These are phyloP conservation scores for Dendrostoma leiphaemia DNA, from an alignment of 2,329 filamentous ascomycete species.

Conservation along the genomic window DNA sequence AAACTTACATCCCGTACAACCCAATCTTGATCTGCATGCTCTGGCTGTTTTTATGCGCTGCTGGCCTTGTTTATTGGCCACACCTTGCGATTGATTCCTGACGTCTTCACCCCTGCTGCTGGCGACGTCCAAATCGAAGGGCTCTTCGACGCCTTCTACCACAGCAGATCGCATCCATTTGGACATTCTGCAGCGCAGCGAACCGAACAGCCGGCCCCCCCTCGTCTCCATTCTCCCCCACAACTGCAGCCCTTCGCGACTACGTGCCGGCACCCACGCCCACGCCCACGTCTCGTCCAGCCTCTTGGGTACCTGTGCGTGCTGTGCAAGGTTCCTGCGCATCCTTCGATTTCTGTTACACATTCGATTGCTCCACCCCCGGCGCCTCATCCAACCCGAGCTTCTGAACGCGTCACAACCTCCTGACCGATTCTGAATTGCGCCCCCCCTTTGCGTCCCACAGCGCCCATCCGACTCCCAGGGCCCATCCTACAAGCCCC, in stretches of 20 bases:
- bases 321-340: background rate
- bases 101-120: too few relatives aligned
- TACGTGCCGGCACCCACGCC: background rate
- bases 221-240: background rate
- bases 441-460: background rate
- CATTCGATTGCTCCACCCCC: slow-evolving; percentile 3
- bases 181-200: too few relatives aligned
- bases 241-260: background rate
- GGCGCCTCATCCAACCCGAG: background rate
- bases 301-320: background rate
- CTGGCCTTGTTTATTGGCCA: too few relatives aligned
- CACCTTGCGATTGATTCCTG: too few relatives aligned
- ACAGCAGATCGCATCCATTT: background rate
- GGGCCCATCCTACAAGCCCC: too few relatives aligned
- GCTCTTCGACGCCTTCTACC: too few relatives aligned
- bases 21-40: too few relatives aligned
- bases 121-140: too few relatives aligned
- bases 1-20: too few relatives aligned
- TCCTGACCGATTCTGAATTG: background rate
- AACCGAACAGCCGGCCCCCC: too few relatives aligned
- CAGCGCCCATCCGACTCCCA: too few relatives aligned
- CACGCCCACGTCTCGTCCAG: background rate
- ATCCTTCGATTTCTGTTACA: slow-evolving; percentile 4
- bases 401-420: background rate
- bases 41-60: too few relatives aligned